Conservation (phyloP, 345 rosid genomes). For the Nasturtium officinale region DNA sequence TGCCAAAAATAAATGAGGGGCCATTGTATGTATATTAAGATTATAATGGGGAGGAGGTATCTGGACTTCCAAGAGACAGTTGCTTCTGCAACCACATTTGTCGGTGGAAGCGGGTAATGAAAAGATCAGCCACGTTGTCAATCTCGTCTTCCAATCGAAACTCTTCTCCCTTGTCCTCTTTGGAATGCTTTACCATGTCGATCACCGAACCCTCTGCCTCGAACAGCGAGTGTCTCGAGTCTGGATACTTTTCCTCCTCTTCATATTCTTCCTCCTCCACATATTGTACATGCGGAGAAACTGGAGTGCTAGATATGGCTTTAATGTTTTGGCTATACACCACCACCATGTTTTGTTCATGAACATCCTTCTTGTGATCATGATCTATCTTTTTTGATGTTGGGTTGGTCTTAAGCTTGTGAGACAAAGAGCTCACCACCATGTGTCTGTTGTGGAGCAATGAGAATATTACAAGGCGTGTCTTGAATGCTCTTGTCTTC, state of each 20-base stretch:
- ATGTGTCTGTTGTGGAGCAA: slow-evolving; percentile 60
- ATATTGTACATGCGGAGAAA: slow-evolving; percentile 34
- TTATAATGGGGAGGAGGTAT: not conserved
- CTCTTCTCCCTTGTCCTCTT: slow-evolving; percentile 64
- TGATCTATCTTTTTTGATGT: slow-evolving; percentile 28
- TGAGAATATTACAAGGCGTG: slow-evolving; percentile 65
- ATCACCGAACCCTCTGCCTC: slow-evolving; percentile 72
- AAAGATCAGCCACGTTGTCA: slow-evolving; percentile 76
- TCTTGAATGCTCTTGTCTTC: slow-evolving; percentile 61
- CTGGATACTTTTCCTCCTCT: slow-evolving; percentile 53
- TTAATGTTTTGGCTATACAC: slow-evolving; percentile 25
- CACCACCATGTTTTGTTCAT: slow-evolving; percentile 37
- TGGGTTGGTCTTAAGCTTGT: slow-evolving; percentile 53
- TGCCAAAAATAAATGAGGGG: not conserved
- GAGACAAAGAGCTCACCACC: slow-evolving; percentile 50
- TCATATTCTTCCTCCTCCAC: slow-evolving; percentile 18
- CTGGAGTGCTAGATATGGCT: slow-evolving; percentile 38
- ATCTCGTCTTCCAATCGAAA: slow-evolving; percentile 85
- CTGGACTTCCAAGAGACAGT: slow-evolving; percentile 46
- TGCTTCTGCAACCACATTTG: slow-evolving; percentile 86
- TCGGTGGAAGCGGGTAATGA: slow-evolving; percentile 64
- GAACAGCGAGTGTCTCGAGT: slow-evolving; percentile 55
- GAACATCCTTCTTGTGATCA: slow-evolving; percentile 1
- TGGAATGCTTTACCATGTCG: slow-evolving; percentile 69
- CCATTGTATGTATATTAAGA: slow-evolving; percentile 3